Evolutionary conservation across 768 basidiomycete species (phyloP), one percentile per base, ranked within the genome.

Genomic region (Termitomyces sp.): DNA sequence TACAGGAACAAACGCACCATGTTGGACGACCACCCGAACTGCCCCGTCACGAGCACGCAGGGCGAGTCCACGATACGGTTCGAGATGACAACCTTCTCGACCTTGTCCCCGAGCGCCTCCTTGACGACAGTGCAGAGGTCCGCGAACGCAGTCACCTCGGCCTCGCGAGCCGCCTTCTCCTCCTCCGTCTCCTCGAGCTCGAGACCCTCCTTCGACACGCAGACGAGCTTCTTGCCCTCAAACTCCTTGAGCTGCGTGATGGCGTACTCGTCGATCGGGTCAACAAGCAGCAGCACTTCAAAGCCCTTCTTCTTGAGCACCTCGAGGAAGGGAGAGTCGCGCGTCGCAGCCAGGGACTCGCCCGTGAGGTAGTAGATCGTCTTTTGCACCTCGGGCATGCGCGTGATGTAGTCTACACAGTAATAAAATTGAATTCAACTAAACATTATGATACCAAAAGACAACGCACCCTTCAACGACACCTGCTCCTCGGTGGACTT

Each of bases 231-330:
- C 84, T 94, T 94, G 73, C 89, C 88, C 56, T 98, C 96, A 68
- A 96, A 99, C 79, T 98, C 96, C 83, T 98, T 98, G 72, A 99
- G 85, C 72, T 98, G 96, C 21, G 94, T 96, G 72, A 95, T 86
- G 59, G 96, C 96, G 70, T 98, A 99, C 77, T 98, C 95, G 71
- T 98, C 96, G 68, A 98, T 98, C 67, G 96, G 96, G 79, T 98
- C 96, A 64, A 97, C 91, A 57, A 99, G 87, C 63, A 99, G 87
- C 50, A 99, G 83, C 61, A 97, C 94, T 74, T 98, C 96, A 72
- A 98, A 98, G 77, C 92, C 92, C 83, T 92, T 98, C 90, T 94
- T 95, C 87, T 95, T 98, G 72, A 98, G 87, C 50, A 96, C 91
- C 77, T 98, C 96, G 56, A 98, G 87, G 95, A 98, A 98, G 19